Evolutionary conservation across 495 filamentous ascomycete genomes (phyloP), one percentile per base, ranked within the genome.

Genomic region (Beverwykella pulmonaria): DNA sequence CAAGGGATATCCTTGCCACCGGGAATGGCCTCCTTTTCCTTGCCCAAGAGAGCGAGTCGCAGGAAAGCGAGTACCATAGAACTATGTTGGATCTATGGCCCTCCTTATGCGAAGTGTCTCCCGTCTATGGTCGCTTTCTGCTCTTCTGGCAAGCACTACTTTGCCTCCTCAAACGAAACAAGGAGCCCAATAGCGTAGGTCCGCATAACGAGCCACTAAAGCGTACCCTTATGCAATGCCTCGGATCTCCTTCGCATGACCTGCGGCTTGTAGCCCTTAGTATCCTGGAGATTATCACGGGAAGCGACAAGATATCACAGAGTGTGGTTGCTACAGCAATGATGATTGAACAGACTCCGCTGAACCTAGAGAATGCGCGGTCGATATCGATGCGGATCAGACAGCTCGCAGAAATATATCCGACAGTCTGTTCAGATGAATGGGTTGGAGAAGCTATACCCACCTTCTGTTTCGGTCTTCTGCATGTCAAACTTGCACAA

Each of bases 401-500:
- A 34, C 92, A 89, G 68, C 82, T 98, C 30, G 80, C 86, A 50
- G 73, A 83, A 61, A 68, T 88, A 70, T 90, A 86, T 77, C 71
- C 84, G 59, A 74, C 79, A 75, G 71, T 83, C 53, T 68, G 79
- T 67, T 71, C 79, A 22, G 81, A 82, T 53, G 82, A 81, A 14
- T 92, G 88, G 87, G 80, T 96, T 70, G 78, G 84, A 30, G 82
- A 80, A 67, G 81, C 93, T 6, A 82, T 97, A 29, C 90, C 92
- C 0, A 80, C 86, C 15, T 97, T 92, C 69, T 88, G 90, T 70
- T 97, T 97, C 73, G 93, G 93, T 46, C 84, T 97, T 68, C 84
- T 96, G 58, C 94, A 92, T 3, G 87, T 93, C 53, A 90, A 88
- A 65, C 79, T 96, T 59, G 81, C 92, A 5, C 90, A 89, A 17